These are phyloP conservation scores for Thinopyrum elongatum DNA, from an alignment of 176 grass and related monocot genomes.

Conservation along the genomic window DNA sequence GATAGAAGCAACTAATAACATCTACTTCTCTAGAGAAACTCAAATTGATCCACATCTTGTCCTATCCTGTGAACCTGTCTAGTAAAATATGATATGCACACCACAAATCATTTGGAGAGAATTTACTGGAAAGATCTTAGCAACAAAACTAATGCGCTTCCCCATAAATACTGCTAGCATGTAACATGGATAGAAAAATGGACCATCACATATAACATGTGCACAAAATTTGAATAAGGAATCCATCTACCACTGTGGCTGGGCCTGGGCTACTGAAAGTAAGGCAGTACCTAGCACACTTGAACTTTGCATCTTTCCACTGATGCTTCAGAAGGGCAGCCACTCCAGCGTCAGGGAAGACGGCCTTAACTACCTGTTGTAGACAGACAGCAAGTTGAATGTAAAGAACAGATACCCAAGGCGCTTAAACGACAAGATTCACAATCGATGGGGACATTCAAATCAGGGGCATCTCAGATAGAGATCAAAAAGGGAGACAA, in stretches of 20 bases:
- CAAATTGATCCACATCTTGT: neutral
- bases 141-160: neutral
- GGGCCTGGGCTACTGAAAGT: neutral
- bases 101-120: neutral
- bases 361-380: slow-evolving; percentile 77
- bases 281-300: slow-evolving; percentile 66
- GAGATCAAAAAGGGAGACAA: neutral
- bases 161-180: neutral
- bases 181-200: neutral
- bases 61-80: neutral
- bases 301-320: slow-evolving; percentile 83
- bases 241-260: neutral
- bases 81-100: neutral
- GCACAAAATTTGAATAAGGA: neutral
- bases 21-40: neutral
- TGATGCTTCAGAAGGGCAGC: slow-evolving; percentile 90
- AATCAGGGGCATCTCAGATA: neutral
- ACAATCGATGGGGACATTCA: neutral
- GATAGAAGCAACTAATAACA: neutral
- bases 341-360: slow-evolving; percentile 91
- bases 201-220: neutral
- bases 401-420: neutral
- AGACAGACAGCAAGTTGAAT: slow-evolving; percentile 16
- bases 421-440: neutral
- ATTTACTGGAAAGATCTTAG: neutral